Conservation (phyloP, 2,329 filamentous ascomycete species). For the Trichoderma arundinaceum region DNA sequence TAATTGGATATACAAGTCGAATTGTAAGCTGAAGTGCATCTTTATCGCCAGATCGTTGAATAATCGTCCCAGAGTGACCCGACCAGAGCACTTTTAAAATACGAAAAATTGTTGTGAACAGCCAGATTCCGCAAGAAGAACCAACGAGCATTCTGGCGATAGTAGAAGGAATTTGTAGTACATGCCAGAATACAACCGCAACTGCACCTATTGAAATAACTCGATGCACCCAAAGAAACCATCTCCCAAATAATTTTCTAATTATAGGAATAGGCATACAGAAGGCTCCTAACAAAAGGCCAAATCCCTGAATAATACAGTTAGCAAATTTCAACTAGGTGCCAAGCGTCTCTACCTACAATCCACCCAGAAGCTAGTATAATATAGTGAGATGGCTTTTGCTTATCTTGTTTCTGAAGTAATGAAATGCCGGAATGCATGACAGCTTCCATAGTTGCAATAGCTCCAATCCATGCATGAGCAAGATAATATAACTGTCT, state of each 20-base stretch:
- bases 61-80: not conserved
- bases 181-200: conserved; percentile 16
- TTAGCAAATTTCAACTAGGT: not conserved
- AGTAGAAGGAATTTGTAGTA: conserved; percentile 5
- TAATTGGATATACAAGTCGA: conserved; percentile 8
- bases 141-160: conserved; percentile 13
- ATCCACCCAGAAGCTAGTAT: conserved; percentile 15
- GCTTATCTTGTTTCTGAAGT: not conserved
- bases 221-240: conserved; percentile 19
- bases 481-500: conserved; percentile 17
- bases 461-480: conserved; percentile 10
- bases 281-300: conserved; percentile 14
- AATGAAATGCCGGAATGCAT: conserved; percentile 6
- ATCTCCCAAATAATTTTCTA: conserved; percentile 21
- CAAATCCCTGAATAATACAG: conserved; percentile 1
- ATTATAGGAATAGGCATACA: conserved; percentile 6
- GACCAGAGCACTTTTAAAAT: conserved; percentile 15
- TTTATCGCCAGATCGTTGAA: conserved; percentile 4
- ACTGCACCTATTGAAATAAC: conserved; percentile 16
- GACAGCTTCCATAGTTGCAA: conserved; percentile 13
- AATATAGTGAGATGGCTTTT: not conserved
- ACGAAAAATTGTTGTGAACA: conserved; percentile 13
- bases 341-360: conserved; percentile 6
- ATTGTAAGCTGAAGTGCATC: conserved; percentile 22
- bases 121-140: conserved; percentile 20